A percentile compares a stretch with the other conserved stretches of the same genome.
Evolutionary conservation across 345 rosid genomes (phyloP).

Genomic region (Citrus sinensis): DNA sequence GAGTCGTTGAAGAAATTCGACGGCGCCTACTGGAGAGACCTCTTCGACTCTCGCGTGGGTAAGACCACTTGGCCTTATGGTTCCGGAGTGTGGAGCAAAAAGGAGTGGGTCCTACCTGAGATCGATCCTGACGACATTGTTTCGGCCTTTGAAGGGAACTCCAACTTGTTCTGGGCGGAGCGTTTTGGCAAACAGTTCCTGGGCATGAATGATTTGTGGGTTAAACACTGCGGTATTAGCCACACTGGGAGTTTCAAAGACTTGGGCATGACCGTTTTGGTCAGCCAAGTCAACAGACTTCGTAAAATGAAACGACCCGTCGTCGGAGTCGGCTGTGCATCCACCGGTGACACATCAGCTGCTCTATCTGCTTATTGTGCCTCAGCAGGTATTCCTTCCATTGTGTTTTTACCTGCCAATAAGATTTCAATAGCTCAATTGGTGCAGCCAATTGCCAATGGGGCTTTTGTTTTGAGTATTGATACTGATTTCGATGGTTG

Average conservation of each 20-base stretch:
- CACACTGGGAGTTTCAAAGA: slow-evolving; percentile 95
- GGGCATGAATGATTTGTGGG: slow-evolving; percentile 89
- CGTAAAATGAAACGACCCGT: slow-evolving; percentile 68
- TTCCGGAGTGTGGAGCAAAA: slow-evolving; percentile 91
- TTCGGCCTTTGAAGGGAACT: slow-evolving; percentile 88
- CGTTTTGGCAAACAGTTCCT: slow-evolving; percentile 67
- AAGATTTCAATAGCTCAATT: slow-evolving; percentile 93
- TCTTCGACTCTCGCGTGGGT: slow-evolving; percentile 85
- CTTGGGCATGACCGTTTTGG: slow-evolving; percentile 91
- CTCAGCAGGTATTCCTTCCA: slow-evolving; percentile 83
- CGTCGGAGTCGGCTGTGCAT: slow-evolving; percentile 90
- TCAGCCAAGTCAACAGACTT: slow-evolving; percentile 83
- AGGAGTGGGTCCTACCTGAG: slow-evolving; percentile 90
- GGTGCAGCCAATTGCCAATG: slow-evolving; percentile 90
- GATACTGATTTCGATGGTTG: slow-evolving; percentile 95
- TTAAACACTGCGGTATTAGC: slow-evolving; percentile 89
- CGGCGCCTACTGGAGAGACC: slow-evolving; percentile 72
- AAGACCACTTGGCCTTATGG: slow-evolving; percentile 86
- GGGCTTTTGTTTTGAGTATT: slow-evolving; percentile 85
- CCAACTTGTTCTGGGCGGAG: slow-evolving; percentile 94
- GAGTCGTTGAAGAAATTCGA: slow-evolving; percentile 59
- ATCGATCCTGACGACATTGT: slow-evolving; percentile 79
- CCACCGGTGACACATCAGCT: slow-evolving; percentile 92
- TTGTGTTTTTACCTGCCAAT: slow-evolving; percentile 78
- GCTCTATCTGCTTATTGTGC: slow-evolving; percentile 90